A percentile compares a stretch with the other conserved stretches of the same genome.
Evolutionary conservation across 257 asterid species (phyloP).

Genomic region (Euphrasia confusa): DNA sequence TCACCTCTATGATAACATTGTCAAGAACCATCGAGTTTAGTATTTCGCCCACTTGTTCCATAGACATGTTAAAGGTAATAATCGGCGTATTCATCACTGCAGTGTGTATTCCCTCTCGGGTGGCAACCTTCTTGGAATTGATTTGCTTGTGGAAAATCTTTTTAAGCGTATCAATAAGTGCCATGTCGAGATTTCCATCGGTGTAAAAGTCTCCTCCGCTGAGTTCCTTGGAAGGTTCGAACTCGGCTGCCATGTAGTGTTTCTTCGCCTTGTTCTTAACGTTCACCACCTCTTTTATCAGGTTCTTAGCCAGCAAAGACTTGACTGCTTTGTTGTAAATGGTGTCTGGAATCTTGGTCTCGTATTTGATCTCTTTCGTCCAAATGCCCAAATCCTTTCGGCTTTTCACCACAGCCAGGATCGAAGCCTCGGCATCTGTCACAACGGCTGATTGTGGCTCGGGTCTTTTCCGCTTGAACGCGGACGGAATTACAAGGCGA

Average conservation of each 20-base stretch:
- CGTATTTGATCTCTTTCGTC: slow-evolving; percentile 39
- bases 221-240: slow-evolving; percentile 60
- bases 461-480: slow-evolving; percentile 47
- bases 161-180: slow-evolving; percentile 28
- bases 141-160: slow-evolving; percentile 28
- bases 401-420: slow-evolving; percentile 40
- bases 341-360: slow-evolving; percentile 27
- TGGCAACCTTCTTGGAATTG: slow-evolving; percentile 32
- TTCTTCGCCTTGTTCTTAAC: slow-evolving; percentile 36
- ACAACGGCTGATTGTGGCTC: slow-evolving; percentile 30
- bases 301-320: slow-evolving; percentile 25
- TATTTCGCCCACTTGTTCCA: slow-evolving; percentile 39
- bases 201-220: slow-evolving; percentile 60
- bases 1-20: slow-evolving; percentile 55
- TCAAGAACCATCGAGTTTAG: slow-evolving; percentile 51
- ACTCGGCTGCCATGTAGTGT: slow-evolving; percentile 52
- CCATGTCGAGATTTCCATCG: slow-evolving; percentile 49
- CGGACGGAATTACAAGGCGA: slow-evolving; percentile 14
- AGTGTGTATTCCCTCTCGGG: slow-evolving; percentile 36
- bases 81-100: slow-evolving; percentile 20
- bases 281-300: slow-evolving; percentile 52
- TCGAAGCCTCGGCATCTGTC: slow-evolving; percentile 34
- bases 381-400: slow-evolving; percentile 38
- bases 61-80: slow-evolving; percentile 27
- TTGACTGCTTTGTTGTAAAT: slow-evolving; percentile 38